A percentile compares a stretch with the other conserved stretches of the same genome.
phyloP scores from a whole-genome alignment of 1,139 yeast genomes.

The Fermentozyma sake region DNA sequence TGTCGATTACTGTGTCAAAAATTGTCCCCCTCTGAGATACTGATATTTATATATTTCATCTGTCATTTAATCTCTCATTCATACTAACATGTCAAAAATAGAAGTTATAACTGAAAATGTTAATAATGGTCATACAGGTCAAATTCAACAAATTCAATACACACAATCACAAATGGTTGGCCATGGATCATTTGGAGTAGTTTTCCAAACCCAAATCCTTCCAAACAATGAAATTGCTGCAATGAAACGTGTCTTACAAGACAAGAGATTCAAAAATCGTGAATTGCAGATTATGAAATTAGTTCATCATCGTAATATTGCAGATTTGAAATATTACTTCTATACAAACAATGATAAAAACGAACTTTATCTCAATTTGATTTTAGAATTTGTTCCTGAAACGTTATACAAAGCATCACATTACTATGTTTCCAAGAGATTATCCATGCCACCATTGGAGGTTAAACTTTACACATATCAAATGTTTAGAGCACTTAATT shows the following conservation, averaged over 20 bases:
- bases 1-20: too few species aligned
- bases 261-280: slow-evolving; percentile 90
- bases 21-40: slow-evolving; percentile 1
- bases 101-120: slow-evolving; percentile 68
- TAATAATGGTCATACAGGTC: slow-evolving; percentile 71
- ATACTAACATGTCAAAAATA: slow-evolving; percentile 46
- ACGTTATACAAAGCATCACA: slow-evolving; percentile 89
- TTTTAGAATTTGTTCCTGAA: slow-evolving; percentile 90
- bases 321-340: slow-evolving; percentile 82
- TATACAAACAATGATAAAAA: slow-evolving; percentile 78
- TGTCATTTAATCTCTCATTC: slow-evolving; percentile 1
- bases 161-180: slow-evolving; percentile 86
- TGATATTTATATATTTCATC: not conserved
- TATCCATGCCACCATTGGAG: slow-evolving; percentile 85
- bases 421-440: slow-evolving; percentile 69
- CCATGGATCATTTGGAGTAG: slow-evolving; percentile 96
- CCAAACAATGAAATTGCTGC: slow-evolving; percentile 83
- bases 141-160: slow-evolving; percentile 55
- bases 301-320: slow-evolving; percentile 81
- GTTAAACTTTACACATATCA: slow-evolving; percentile 90
- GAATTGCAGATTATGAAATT: slow-evolving; percentile 94
- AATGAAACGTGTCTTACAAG: slow-evolving; percentile 91
- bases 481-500: slow-evolving; percentile 84
- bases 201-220: slow-evolving; percentile 76
- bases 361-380: slow-evolving; percentile 80